Evolutionary conservation across 306 rosid genomes (phyloP).

Genomic region (Parietaria judaica): DNA sequence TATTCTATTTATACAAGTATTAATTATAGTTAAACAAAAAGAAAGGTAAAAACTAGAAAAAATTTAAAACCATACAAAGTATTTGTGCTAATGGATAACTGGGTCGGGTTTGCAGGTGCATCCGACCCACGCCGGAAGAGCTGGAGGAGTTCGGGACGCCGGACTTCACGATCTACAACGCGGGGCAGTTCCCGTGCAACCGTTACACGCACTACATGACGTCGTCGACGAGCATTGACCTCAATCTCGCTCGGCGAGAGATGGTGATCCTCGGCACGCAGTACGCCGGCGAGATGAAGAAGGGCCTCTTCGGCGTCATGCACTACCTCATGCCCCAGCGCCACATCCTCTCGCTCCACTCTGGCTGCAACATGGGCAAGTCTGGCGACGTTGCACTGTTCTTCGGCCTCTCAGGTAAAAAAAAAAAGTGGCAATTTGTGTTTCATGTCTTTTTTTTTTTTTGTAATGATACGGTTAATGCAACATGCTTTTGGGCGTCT

Average conservation of each 20-base stretch:
- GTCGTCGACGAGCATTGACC: slow-evolving; percentile 84
- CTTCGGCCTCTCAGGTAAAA: slow-evolving; percentile 89
- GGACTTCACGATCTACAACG: slow-evolving; percentile 92
- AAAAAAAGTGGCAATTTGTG: too few species aligned
- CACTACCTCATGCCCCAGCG: slow-evolving; percentile 91
- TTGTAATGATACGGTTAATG: too few species aligned
- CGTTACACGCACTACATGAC: slow-evolving; percentile 94
- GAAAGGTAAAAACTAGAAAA: slow-evolving; percentile 33
- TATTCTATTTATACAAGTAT: slow-evolving; percentile 6
- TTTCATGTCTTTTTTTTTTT: too few species aligned
- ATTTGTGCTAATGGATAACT: slow-evolving; percentile 38
- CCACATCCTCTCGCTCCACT: slow-evolving; percentile 70
- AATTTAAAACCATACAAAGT: too few species aligned
- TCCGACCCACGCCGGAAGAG: slow-evolving; percentile 85
- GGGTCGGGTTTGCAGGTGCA: slow-evolving; percentile 74
- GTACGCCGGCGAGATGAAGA: slow-evolving; percentile 96
- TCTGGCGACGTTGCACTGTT: slow-evolving; percentile 89
- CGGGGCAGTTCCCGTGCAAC: slow-evolving; percentile 88
- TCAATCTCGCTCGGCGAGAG: slow-evolving; percentile 72
- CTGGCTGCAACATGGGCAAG: slow-evolving; percentile 88
- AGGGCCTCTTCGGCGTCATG: slow-evolving; percentile 84
- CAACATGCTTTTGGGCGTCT: background rate
- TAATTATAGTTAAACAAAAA: slow-evolving; percentile 5
- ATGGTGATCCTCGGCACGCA: slow-evolving; percentile 97
- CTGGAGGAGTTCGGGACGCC: slow-evolving; percentile 85